A percentile compares a stretch with the other conserved stretches of the same genome.
These are phyloP conservation scores for Leccinum griseonigrum DNA, from an alignment of 1,284 basidiomycete genomes.

Conservation along the genomic window DNA sequence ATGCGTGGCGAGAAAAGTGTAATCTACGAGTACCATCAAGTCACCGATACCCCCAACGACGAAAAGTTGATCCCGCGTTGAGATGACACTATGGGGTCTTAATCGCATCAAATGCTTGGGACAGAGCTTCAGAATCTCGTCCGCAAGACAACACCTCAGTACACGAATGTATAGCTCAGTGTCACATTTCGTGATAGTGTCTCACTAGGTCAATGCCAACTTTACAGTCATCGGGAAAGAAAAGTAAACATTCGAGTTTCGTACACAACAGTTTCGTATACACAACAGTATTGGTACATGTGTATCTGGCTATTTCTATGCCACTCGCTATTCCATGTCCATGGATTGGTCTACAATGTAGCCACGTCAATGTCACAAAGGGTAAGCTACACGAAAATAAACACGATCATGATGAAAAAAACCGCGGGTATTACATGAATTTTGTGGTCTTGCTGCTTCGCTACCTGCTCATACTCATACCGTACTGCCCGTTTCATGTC, in stretches of 20 bases:
- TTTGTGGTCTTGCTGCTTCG: slow-evolving; percentile 8
- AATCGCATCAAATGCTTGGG: neutral
- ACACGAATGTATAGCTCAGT: neutral
- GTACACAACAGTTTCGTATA: neutral
- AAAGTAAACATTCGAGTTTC: neutral
- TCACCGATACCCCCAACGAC: neutral
- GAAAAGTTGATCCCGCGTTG: too few species aligned
- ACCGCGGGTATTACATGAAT: slow-evolving; percentile 24
- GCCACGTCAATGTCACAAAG: neutral
- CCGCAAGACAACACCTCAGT: neutral
- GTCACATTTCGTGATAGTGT: neutral
- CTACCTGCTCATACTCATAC: neutral
- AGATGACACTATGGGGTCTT: neutral
- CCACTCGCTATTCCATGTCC: neutral
- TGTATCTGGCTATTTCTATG: neutral
- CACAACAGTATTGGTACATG: neutral
- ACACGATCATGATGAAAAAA: slow-evolving; percentile 9
- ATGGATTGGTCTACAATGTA: neutral
- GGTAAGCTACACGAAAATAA: neutral
- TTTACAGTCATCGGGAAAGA: neutral
- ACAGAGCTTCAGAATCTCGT: neutral
- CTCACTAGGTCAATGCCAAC: neutral
- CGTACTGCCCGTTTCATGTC: slow-evolving; percentile 11
- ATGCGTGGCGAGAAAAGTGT: too few species aligned
- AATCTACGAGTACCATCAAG: too few species aligned